Evolutionary conservation across 1,284 basidiomycete genomes (phyloP), one percentile per base, ranked within the genome.

Genomic region (Pyrrhoderma noxium): DNA sequence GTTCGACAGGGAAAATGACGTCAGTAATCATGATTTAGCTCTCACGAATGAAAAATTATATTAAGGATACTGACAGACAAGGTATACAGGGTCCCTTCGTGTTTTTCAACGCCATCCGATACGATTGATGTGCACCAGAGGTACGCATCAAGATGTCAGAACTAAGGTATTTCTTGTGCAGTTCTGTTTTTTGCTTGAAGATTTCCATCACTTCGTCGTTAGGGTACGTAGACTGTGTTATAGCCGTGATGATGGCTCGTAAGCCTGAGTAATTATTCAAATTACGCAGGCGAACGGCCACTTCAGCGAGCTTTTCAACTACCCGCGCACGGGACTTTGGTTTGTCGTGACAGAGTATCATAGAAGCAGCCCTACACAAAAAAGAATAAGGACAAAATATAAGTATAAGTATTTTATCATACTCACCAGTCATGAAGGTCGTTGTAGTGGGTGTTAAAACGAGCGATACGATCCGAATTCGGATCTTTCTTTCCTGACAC

Each of bases 21-120:
- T 27, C 44, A 39, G 49, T 31, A n/a, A 38, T 55, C 41, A 49
- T n/a, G n/a, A n/a, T n/a, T 50, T 51, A 54, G 16, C 56, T 36
- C 14, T 39, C 9, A 51, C 25, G 45, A 23, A 44, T 3, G 7
- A 21, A 37, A 53, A 36, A 36, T 27, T n/a, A n/a, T 5, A 8
- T 18, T 40, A 5, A 40, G 14, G 16, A 51, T 14, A 71, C 77
- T 64, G 61, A 89, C 87, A 89, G 67, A 31, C 86, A 86, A 55
- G 87, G 87, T 54, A 90, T 88, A 58, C 85, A 87, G 31, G 84
- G 77, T 7, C 88, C 88, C 64, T 82, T 86, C 1, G 86, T 85
- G 60, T 89, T 88, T 57, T 80, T 74, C 47, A 90, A 65, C 1
- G 88, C 87, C 65, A 89, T 71, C 21, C 88, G 81, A 67, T 90